Percentiles rank a stretch among this genome's conserved stretches.
Conservation (phyloP, 768 basidiomycete species). For the Fibroporia radiculosa region DNA sequence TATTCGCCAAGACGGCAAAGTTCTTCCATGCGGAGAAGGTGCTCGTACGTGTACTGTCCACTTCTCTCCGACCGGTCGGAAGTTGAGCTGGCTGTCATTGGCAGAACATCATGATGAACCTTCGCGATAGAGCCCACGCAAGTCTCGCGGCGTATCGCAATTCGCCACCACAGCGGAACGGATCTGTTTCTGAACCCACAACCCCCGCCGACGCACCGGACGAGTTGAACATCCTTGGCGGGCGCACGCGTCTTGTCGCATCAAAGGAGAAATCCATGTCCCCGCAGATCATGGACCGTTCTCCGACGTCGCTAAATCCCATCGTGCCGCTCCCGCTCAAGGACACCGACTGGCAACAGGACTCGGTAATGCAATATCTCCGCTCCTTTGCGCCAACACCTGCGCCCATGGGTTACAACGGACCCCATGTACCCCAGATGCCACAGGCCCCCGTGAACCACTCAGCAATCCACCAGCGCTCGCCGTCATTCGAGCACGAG, state of each 20-base stretch:
- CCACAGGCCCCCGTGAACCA: neutral
- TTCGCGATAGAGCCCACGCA: conserved; percentile 41
- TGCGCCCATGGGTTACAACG: conserved; percentile 9
- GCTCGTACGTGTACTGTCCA: conserved; percentile 35
- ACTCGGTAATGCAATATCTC: conserved; percentile 60
- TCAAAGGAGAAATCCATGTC: conserved; percentile 31
- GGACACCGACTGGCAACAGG: conserved; percentile 20
- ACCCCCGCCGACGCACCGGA: conserved; percentile 53
- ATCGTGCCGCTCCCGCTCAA: conserved; percentile 64
- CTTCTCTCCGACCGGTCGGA: neutral
- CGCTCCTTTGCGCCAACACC: conserved; percentile 43
- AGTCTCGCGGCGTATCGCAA: conserved; percentile 30
- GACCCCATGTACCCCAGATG: neutral
- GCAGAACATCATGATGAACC: conserved; percentile 51
- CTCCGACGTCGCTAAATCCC: conserved; percentile 65
- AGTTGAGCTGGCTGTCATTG: neutral
- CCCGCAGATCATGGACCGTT: conserved; percentile 40
- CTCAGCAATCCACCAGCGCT: conserved; percentile 5
- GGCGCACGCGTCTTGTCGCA: conserved; percentile 54
- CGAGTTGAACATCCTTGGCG: conserved; percentile 52
- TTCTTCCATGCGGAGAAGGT: conserved; percentile 50
- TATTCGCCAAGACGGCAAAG: conserved; percentile 51
- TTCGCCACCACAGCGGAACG: conserved; percentile 24
- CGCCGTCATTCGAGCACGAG: conserved; percentile 8
- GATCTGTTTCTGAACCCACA: conserved; percentile 30